Evolutionary conservation across 148 eudicot species (phyloP), one percentile per base, ranked within the genome.

Genomic region (Agrostemma githago): DNA sequence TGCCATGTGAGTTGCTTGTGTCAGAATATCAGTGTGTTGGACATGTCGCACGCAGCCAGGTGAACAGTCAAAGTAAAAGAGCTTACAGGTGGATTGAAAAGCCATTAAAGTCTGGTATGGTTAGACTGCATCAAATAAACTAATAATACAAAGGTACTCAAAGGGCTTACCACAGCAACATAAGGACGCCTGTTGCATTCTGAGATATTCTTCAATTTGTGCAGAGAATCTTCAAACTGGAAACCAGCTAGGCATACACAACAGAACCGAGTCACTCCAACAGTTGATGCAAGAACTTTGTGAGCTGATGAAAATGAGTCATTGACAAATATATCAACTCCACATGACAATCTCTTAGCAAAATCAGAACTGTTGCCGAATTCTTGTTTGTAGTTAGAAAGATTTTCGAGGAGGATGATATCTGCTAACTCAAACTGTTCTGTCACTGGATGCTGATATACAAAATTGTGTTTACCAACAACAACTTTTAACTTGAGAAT

Each of bases 251-350:
- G 71, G 75, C 82, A 87, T 41, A 88, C 85, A 79, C 66, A 72
- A 80, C 96, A 87, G 79, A 86, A 93, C 62, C 84, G 82, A 84
- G 98, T 86, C 76, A 90, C 79, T 77, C 93, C 98, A 74, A 93
- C 98, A 59, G 91, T 89, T 74, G 98, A 93, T 57, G 93, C 93
- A 79, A 89, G 88, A 85, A 86, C 76, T 82, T 85, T 90, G 80
- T 90, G 98, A 78, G 91, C 86, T 64, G 80, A 78, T 58, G 91
- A 87, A 85, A 93, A 89, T 57, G 92, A 86, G 75, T 93, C 98
- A 82, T 93, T 90, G 72, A 90, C 88, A 77, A 90, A 85, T 62
- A 93, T 84, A 86, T 93, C 96, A 77, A 93, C 79, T 66, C 89
- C 89, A 51, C 81, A 67, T 3, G 90, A 75, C 70, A 90, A 79